Evolutionary conservation across 768 basidiomycete genomes (phyloP), one percentile per base, ranked within the genome.

Genomic region (Leccinum rimulosum): DNA sequence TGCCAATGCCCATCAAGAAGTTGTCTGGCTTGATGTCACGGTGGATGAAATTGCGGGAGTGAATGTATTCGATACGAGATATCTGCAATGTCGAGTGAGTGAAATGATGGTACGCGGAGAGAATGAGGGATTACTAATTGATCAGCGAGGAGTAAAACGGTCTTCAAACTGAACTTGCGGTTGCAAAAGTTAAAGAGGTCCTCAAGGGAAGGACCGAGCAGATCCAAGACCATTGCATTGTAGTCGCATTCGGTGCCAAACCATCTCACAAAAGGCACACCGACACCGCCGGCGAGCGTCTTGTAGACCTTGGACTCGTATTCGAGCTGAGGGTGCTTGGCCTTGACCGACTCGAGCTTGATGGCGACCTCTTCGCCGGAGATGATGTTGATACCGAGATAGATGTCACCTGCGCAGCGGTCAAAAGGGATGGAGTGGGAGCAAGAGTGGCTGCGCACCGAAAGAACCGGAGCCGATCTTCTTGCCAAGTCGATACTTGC

Each of bases 11-110:
- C 96, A 99, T 99, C 72, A 99, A 77, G 81, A 99, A 99, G 80
- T 99, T 98, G 82, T 98, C 96, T 38, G 97, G 97, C 75, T 99
- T 99, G 84, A 99, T 97, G 73, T 99, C 97, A 63, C 90, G 89
- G 67, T 92, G 95, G 70, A 91, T 91, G 75, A 99, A 98, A 81
- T 98, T 98, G 74, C 96, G 93, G 9, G 95, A 98, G 79, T 99
- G 97, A 69, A 98, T 93, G 79, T 99, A 99, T 73, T 99, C 97
- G 71, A 98, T 93, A 64, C 97, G 93, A 54, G 96, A 98, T 69
- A 99, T 94, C 94, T 97, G 64, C 35, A 73, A 68, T 68, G 14
- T 51, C 6, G 12, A 12, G 75, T 67, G 50, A 59, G 58, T 80
- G 78, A 52, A 82, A 83, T 68, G 82, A 81, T 79, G 3, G 0